Evolutionary conservation across 2,329 filamentous ascomycete genomes (phyloP).

Genomic region (Cladorrhinum sp.): DNA sequence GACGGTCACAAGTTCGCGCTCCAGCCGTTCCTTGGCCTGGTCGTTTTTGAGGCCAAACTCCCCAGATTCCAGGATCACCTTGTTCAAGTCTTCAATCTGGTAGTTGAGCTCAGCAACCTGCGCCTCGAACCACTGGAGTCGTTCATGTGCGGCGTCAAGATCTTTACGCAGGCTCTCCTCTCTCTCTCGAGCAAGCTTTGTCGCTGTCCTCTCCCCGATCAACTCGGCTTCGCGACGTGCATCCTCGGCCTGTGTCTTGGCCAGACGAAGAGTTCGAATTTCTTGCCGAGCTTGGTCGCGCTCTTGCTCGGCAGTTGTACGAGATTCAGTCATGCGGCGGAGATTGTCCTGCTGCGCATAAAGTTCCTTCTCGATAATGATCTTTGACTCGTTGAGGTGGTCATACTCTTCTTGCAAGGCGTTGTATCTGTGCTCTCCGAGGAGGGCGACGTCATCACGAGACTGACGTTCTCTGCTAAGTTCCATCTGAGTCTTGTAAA

Average conservation of each 20-base stretch:
- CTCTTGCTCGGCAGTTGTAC: conserved; percentile 76
- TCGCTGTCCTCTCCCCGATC: conserved; percentile 75
- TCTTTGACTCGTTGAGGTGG: conserved; percentile 86
- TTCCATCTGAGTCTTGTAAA: conserved; percentile 82
- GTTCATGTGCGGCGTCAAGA: conserved; percentile 72
- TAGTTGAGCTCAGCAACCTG: conserved; percentile 74
- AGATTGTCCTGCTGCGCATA: conserved; percentile 93
- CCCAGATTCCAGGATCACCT: conserved; percentile 83
- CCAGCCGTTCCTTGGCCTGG: conserved; percentile 88
- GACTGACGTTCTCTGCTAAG: conserved; percentile 90
- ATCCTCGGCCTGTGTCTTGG: conserved; percentile 82
- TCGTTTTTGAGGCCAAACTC: conserved; percentile 87
- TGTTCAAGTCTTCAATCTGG: conserved; percentile 81
- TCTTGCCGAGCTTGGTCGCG: conserved; percentile 87
- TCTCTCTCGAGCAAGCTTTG: conserved; percentile 72
- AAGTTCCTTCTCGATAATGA: conserved; percentile 95
- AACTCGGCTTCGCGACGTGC: conserved; percentile 79
- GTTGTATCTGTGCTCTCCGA: conserved; percentile 83
- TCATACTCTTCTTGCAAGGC: conserved; percentile 82
- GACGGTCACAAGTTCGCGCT: conserved; percentile 85
- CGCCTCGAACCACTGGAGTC: conserved; percentile 73
- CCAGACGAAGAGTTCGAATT: conserved; percentile 75
- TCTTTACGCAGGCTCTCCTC: conserved; percentile 75
- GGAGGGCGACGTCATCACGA: conserved; percentile 85
- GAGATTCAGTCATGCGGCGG: conserved; percentile 78